A percentile compares a stretch with the other conserved stretches of the same genome.
Conservation (phyloP, 768 basidiomycete species). For the Paxillus ammoniavirescens region DNA sequence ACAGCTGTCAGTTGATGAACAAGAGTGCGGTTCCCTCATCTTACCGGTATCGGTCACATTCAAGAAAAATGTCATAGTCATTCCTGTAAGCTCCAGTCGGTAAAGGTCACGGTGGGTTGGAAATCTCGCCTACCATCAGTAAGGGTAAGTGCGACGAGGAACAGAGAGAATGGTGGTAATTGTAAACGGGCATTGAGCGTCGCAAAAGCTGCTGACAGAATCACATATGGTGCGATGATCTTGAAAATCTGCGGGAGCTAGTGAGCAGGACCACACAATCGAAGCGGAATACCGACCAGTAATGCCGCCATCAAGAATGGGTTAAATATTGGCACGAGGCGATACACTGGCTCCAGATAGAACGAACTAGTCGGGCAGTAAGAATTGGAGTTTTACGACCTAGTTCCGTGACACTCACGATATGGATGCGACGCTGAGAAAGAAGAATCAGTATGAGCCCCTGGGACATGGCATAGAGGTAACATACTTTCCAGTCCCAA, state of each 20-base stretch:
- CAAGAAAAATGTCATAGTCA: conserved; percentile 84
- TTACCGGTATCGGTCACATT: conserved; percentile 76
- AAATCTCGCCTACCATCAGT: conserved; percentile 8
- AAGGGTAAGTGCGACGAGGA: conserved; percentile 72
- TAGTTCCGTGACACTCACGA: conserved; percentile 47
- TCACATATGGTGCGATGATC: conserved; percentile 76
- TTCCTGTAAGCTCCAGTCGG: conserved; percentile 42
- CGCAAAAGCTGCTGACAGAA: conserved; percentile 68
- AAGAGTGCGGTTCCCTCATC: conserved; percentile 8
- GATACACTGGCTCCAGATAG: conserved; percentile 86
- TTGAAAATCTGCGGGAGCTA: conserved; percentile 62
- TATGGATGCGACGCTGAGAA: conserved; percentile 72
- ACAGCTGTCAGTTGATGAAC: conserved; percentile 4
- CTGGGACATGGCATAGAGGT: not conserved
- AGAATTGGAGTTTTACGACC: not conserved
- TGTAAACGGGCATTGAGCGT: conserved; percentile 63
- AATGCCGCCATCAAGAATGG: conserved; percentile 81
- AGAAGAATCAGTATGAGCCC: not conserved
- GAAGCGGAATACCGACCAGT: conserved; percentile 42
- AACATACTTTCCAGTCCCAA: conserved; percentile 80
- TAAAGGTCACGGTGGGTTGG: conserved; percentile 1
- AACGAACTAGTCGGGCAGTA: conserved; percentile 51
- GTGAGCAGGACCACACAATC: conserved; percentile 3
- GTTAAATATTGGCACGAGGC: conserved; percentile 80
- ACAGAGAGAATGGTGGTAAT: conserved; percentile 78